Base-by-base conservation (phyloP, 2,329 filamentous ascomycete species). In the Ascochyta viciae-villosae region DNA sequence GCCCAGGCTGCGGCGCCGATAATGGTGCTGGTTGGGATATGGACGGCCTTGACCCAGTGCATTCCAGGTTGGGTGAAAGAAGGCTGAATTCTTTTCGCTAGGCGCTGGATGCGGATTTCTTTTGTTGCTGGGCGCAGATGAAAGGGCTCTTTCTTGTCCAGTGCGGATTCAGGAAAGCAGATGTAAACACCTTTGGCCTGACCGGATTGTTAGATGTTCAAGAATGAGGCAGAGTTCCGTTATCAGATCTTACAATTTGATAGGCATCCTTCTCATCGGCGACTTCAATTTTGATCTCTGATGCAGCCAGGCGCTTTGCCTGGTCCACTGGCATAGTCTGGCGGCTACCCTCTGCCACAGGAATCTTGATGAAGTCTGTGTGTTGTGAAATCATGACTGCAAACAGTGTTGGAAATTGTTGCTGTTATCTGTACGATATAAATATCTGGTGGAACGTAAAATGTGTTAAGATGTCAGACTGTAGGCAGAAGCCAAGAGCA, bases 1-100 rank as follows among this genome's bases (percentile, higher is more conserved):
- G 57, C 54, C 72, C 72, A 75, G 38, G 68, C 65, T 16, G 71
- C 72, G 22, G 67, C 33, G 8, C 71, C 72, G 7, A 71, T 55
- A 7, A 63, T 64, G 26, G 62, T 40, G 43, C 56, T 54, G 0
- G 65, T 66, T 3, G 68, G 54, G 8, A 41, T 27, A 9, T 64
- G 58, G 1, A 65, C 54, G 1, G 71, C 72, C 60, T 74, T 75
- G 15, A 74, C 37, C 59, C 66, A 72, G 33, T 59, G 40, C 16
- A 68, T 61, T 13, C 64, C 24, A 0, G 62, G 55, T 19, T 60
- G 44, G 1, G 42, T 41, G 33, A 74, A 51, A 5, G 59, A 56
- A 4, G 70, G 65, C 1, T 38, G 50, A 0, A 74, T 27, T 16
- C 68, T 66, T 35, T 59, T 60, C 1, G 67, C 57, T 5, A 74